These are phyloP conservation scores for Dendrobium chrysotoxum DNA, from an alignment of 106 monocot species.

Conservation along the genomic window DNA sequence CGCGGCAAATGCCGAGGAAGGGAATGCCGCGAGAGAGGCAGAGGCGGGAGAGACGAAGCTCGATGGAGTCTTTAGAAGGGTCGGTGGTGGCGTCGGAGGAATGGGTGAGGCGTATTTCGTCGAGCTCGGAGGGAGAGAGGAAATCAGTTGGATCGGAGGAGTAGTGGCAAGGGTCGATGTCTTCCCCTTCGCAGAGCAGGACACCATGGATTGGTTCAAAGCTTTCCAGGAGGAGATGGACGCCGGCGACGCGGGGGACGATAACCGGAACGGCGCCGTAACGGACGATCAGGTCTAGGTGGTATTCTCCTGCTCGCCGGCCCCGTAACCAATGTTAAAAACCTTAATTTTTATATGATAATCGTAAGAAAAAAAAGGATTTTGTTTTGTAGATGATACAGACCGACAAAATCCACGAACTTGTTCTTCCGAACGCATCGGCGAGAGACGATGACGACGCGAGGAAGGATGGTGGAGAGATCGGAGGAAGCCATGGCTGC, in stretches of 20 bases:
- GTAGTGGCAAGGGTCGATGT: slow-evolving; percentile 81
- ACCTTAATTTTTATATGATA: neutral
- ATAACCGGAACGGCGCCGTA: slow-evolving; percentile 92
- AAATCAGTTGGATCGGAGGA: slow-evolving; percentile 22
- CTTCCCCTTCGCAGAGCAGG: slow-evolving; percentile 94
- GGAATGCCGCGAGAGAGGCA: slow-evolving; percentile 88
- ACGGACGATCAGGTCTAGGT: slow-evolving; percentile 77
- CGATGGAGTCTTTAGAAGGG: slow-evolving; percentile 83
- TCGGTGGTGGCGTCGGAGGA: slow-evolving; percentile 70
- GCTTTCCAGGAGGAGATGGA: slow-evolving; percentile 75
- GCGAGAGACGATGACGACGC: slow-evolving; percentile 91
- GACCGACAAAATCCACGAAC: slow-evolving; percentile 96
- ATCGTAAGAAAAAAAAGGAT: neutral
- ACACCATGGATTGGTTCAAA: slow-evolving; percentile 97
- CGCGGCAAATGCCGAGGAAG: slow-evolving; percentile 91
- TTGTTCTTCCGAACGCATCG: slow-evolving; percentile 94
- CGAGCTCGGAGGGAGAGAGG: slow-evolving; percentile 55
- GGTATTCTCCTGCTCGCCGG: slow-evolving; percentile 65
- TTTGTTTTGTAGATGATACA: neutral
- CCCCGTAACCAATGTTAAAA: neutral
- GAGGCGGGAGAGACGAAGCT: slow-evolving; percentile 69
- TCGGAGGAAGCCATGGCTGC: slow-evolving; percentile 28
- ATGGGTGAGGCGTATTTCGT: slow-evolving; percentile 63
- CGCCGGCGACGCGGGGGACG: slow-evolving; percentile 80
- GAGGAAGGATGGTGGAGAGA: slow-evolving; percentile 59